These are phyloP conservation scores for Perkinsus marinus DNA, from an alignment of 169 alveolate genomes.

Conservation along the genomic window DNA sequence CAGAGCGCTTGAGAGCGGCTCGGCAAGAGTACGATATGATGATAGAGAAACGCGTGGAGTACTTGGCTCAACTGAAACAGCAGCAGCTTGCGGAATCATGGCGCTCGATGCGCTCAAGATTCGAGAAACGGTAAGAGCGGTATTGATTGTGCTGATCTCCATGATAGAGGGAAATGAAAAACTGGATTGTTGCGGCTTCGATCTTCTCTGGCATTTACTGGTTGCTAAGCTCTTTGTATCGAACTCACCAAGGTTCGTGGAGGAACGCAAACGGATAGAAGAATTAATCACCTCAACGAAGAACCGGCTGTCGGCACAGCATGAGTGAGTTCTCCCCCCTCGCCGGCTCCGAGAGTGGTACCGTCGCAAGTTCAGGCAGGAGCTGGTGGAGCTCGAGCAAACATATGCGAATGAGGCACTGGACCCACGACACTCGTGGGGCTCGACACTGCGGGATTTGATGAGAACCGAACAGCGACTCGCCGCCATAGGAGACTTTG, in stretches of 20 bases:
- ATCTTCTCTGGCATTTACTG: no score
- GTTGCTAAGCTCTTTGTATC: no score
- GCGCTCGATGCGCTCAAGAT: neutral
- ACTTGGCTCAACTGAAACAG: neutral
- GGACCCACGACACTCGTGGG: neutral
- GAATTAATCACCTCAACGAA: neutral
- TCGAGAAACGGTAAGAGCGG: no score
- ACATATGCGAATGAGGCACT: neutral
- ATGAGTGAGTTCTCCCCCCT: neutral
- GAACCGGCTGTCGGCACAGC: neutral
- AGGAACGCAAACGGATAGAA: neutral
- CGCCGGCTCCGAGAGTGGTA: neutral
- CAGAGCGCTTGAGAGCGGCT: neutral
- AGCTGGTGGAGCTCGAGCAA: neutral
- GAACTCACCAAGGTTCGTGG: neutral
- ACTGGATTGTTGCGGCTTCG: no score
- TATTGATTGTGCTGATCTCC: no score
- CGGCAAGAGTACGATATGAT: neutral
- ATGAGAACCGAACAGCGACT: neutral
- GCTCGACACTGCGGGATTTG: neutral
- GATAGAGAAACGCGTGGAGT: neutral
- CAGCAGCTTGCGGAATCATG: neutral
- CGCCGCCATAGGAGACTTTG: neutral
- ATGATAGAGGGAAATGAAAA: no score
- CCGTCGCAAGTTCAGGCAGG: neutral